Evolutionary conservation across 352 stramenopile species (phyloP), one percentile per base, ranked within the genome.

Genomic region (Globisporangium paroecandrum): DNA sequence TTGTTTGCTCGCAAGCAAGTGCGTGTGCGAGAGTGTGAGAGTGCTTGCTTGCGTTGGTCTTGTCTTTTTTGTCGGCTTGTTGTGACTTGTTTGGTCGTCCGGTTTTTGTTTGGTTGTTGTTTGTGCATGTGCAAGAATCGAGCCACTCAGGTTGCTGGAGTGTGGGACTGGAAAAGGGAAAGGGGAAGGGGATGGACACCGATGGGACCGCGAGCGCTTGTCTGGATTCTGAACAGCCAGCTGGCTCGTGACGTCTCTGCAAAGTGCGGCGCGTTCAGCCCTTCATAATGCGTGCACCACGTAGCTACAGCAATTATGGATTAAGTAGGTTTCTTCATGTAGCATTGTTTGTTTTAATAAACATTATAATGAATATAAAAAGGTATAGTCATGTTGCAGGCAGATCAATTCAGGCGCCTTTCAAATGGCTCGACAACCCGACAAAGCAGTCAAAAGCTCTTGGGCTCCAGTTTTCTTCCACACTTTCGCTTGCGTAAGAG

Each of bases 11-110:
- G 46, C 60, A 47, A 29, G 29, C 6, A 10, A 29, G 41, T 36
- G 61, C 43, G 43, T 65, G 41, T 43, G 27, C 12, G 38, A 10
- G 22, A 41, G 27, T 43, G 36, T 5, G 7, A 34, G 13, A 22
- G 41, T 32, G 60, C 18, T 58, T 66, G 61, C 41, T 41, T 59
- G 54, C 15, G 41, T 58, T 59, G 54, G 34, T 41, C 34, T 41
- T 41, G 34, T 41, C 34, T 32, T 32, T 36, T 8, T 9, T 36
- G 32, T 36, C 32, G 36, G 36, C 36, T 43, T 43, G 36, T 43
- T 57, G 51, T 22, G 49, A 22, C n/a, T 27, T 34, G 22, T 36
- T n/a, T 56, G 25, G 4, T 15, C 8, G 51, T 34, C 25, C 25
- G 25, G 13, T 58, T 38, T 29, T 58, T 29, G 53, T 58, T 34